Conservation (phyloP, 129 eudicot species). For the Oenanthe sinensis region DNA sequence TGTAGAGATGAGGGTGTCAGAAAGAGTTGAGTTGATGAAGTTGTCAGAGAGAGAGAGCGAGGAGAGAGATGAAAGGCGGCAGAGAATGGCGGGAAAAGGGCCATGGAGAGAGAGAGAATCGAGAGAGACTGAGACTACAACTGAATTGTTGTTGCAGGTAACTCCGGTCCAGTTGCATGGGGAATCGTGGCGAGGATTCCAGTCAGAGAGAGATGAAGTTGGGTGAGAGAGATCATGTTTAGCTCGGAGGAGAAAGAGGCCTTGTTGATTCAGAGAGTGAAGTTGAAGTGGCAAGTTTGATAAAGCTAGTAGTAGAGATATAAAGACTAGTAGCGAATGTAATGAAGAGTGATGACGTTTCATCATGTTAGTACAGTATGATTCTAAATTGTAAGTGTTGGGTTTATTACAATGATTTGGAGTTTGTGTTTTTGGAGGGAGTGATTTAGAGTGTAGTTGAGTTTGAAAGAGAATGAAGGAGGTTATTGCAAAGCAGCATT, state of each 20-base stretch:
- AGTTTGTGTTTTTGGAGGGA: too few species aligned
- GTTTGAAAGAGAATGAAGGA: too few species aligned
- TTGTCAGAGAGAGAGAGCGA: conserved; percentile 40
- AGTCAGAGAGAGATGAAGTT: conserved; percentile 33
- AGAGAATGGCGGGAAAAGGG: conserved; percentile 43
- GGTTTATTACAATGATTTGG: neutral
- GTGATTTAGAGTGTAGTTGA: too few species aligned
- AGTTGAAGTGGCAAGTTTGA: neutral
- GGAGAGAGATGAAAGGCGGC: conserved; percentile 58
- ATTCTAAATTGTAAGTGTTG: neutral
- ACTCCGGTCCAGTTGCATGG: conserved; percentile 84
- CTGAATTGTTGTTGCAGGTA: conserved; percentile 27
- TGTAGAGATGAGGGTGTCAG: conserved; percentile 31
- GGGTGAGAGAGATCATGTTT: conserved; percentile 46
- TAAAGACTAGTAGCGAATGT: neutral
- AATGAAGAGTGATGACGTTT: neutral
- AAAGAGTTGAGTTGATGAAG: conserved; percentile 40
- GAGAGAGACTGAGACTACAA: conserved; percentile 44
- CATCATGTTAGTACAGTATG: neutral
- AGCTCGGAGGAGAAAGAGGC: conserved; percentile 22
- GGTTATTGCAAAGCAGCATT: neutral
- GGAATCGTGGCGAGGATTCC: conserved; percentile 40
- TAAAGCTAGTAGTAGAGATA: neutral
- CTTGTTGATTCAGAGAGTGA: conserved; percentile 53
- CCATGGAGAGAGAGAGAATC: conserved; percentile 44